phyloP scores from a whole-genome alignment of 2,329 filamentous ascomycete species.

The Neopestalotiopsis sp. region DNA sequence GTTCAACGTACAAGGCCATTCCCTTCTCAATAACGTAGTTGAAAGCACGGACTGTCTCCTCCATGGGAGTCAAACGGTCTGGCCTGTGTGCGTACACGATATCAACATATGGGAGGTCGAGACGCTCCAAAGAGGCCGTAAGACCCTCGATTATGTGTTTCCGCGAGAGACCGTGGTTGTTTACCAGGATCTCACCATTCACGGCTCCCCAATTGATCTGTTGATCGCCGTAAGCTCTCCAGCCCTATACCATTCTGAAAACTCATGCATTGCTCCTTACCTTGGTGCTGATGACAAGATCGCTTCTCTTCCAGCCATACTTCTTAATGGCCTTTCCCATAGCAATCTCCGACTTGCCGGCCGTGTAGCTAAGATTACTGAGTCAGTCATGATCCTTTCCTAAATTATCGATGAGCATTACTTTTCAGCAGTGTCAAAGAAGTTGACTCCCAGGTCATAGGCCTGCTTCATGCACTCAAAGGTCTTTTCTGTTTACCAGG shows the following conservation, averaged over 20 bases:
- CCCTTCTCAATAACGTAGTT: conserved; percentile 72
- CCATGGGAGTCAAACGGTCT: conserved; percentile 71
- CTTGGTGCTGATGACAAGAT: conserved; percentile 66
- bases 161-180: conserved; percentile 70
- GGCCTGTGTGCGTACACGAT: conserved; percentile 72
- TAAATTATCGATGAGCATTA: not conserved
- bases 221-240: conserved; percentile 30
- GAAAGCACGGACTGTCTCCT: conserved; percentile 73
- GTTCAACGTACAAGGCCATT: conserved; percentile 31
- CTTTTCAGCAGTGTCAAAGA: conserved; percentile 65
- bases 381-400: not conserved
- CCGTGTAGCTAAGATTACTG: conserved; percentile 47
- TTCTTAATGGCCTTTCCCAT: conserved; percentile 66
- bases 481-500: conserved; percentile 52
- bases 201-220: conserved; percentile 67
- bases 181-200: conserved; percentile 65
- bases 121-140: conserved; percentile 60
- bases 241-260: not conserved
- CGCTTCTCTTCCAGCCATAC: conserved; percentile 65
- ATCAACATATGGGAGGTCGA: conserved; percentile 67
- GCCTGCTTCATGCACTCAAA: conserved; percentile 67
- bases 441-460: conserved; percentile 65
- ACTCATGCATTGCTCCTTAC: not conserved
- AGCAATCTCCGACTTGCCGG: conserved; percentile 65
- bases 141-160: conserved; percentile 75